Evolutionary conservation across 495 filamentous ascomycete genomes (phyloP).

Genomic region (Penicillium samsonianum): DNA sequence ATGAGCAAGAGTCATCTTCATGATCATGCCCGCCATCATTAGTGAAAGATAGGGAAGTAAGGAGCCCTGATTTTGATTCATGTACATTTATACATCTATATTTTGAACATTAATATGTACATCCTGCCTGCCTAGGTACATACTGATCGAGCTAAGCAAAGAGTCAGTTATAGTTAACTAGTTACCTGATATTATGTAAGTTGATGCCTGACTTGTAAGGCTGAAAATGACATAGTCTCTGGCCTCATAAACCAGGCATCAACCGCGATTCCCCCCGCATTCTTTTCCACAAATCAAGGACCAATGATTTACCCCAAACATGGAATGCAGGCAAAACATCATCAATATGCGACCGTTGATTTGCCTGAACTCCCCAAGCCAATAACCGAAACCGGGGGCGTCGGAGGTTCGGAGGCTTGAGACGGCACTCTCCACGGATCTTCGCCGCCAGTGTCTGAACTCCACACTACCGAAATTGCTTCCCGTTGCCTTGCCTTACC

Average conservation of each 20-base stretch:
- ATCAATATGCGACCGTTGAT: conserved; percentile 5
- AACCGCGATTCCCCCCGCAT: not conserved
- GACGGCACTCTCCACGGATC: conserved; percentile 17
- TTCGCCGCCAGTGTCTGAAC: conserved; percentile 2
- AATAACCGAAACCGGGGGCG: conserved; percentile 9
- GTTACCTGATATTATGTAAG: too few relatives aligned
- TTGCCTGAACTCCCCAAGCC: not conserved
- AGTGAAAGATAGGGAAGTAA: not conserved
- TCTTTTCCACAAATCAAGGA: conserved; percentile 1
- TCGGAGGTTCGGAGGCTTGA: not conserved
- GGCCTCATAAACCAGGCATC: not conserved
- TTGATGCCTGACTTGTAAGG: not conserved
- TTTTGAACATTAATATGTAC: conserved; percentile 1
- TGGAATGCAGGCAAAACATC: not conserved
- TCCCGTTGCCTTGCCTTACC: conserved; percentile 8
- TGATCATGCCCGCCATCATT: conserved; percentile 4
- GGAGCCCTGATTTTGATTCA: not conserved
- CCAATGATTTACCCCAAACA: not conserved
- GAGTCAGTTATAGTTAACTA: too few relatives aligned
- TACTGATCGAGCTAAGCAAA: too few relatives aligned
- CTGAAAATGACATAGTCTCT: not conserved
- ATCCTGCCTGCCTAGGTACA: not conserved
- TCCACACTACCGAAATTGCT: conserved; percentile 19
- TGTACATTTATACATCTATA: not conserved
- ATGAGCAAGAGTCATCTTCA: not conserved